These are phyloP conservation scores for Pichia heedii DNA, from an alignment of 805 yeast genomes.

Conservation along the genomic window DNA sequence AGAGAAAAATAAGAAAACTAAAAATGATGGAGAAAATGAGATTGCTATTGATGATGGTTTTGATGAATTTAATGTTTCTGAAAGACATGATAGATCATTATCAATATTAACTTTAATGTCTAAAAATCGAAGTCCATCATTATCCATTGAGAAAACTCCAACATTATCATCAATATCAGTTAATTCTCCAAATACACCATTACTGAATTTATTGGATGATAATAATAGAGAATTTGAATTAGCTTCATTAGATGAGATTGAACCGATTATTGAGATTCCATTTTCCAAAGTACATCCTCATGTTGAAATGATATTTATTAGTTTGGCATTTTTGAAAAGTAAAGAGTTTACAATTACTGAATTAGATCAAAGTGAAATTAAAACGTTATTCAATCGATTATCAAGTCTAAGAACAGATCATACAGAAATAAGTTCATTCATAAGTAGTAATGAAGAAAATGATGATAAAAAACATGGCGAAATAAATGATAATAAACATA, in stretches of 20 bases:
- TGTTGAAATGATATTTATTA: constrained; percentile 63
- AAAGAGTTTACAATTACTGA: constrained; percentile 73
- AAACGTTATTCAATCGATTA: constrained; percentile 59
- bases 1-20: constrained; percentile 1
- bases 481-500: constrained; percentile 2
- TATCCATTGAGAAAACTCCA: constrained; percentile 21
- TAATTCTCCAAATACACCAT: constrained; percentile 10
- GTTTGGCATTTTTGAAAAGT: constrained; percentile 71
- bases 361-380: constrained; percentile 82
- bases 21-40: constrained; percentile 1
- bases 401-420: constrained; percentile 32
- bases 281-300: constrained; percentile 65
- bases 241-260: constrained; percentile 16
- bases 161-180: constrained; percentile 18
- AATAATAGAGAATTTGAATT: neutral
- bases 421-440: constrained; percentile 23
- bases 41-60: constrained; percentile 1
- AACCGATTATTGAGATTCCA: constrained; percentile 31
- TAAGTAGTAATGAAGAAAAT: constrained; percentile 12
- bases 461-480: neutral
- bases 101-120: constrained; percentile 24
- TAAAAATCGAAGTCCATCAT: constrained; percentile 16
- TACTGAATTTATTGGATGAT: neutral
- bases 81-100: constrained; percentile 20
- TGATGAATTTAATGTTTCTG: neutral